These are phyloP conservation scores for Chalciporus pseudorubinellus DNA, from an alignment of 768 basidiomycete species.

Conservation along the genomic window DNA sequence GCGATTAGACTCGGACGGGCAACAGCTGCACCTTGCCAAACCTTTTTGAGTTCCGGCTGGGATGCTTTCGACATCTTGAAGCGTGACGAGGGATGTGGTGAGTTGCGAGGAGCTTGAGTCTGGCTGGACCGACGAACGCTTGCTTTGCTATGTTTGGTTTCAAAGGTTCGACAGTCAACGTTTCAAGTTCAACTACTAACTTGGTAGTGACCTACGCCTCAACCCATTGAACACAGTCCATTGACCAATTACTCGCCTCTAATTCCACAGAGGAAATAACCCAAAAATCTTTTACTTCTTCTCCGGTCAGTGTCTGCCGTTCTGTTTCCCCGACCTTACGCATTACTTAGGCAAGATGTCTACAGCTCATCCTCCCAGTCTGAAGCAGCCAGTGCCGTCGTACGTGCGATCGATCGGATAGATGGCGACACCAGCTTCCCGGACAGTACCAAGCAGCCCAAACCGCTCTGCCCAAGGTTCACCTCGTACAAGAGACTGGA, in stretches of 20 bases:
- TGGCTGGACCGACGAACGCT: neutral
- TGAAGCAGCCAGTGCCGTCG: slow-evolving; percentile 1
- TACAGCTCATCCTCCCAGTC: slow-evolving; percentile 4
- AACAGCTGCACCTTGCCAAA: slow-evolving; percentile 29
- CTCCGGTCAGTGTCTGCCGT: slow-evolving; percentile 13
- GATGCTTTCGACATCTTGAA: slow-evolving; percentile 85
- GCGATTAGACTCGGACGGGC: neutral
- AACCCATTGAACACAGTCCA: neutral
- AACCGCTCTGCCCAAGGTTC: slow-evolving; percentile 27
- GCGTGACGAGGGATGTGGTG: neutral
- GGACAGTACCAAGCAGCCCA: slow-evolving; percentile 26
- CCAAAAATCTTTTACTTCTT: neutral
- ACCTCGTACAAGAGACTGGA: slow-evolving; percentile 44
- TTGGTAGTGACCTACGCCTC: too few relatives aligned
- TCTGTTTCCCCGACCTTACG: neutral
- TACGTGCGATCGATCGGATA: slow-evolving; percentile 2
- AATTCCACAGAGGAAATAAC: neutral
- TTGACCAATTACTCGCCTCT: neutral
- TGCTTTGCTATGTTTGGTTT: slow-evolving; percentile 36
- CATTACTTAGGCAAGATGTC: slow-evolving; percentile 10
- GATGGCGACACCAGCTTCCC: slow-evolving; percentile 46
- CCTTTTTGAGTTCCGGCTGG: slow-evolving; percentile 98
- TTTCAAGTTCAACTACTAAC: neutral
- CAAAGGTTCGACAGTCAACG: neutral
- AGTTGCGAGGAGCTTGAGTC: neutral